Evolutionary conservation across 2,329 filamentous ascomycete genomes (phyloP).

Genomic region (Epichloe coenophiala): DNA sequence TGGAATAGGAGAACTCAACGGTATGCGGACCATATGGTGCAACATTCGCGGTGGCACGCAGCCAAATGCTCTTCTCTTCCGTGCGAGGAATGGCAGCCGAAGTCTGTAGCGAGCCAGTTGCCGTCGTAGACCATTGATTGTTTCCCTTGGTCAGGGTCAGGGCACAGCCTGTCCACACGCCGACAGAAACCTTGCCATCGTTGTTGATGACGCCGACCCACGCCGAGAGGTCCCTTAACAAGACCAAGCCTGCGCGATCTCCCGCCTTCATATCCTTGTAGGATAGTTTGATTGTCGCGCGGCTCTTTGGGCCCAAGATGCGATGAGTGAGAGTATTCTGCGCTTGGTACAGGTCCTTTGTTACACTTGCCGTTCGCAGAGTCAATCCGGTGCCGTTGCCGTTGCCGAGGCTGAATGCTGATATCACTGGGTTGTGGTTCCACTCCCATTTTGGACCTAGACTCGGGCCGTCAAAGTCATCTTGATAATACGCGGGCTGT

Average conservation of each 20-base stretch:
- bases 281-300: background rate
- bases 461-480: background rate
- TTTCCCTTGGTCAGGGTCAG: background rate
- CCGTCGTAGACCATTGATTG: background rate
- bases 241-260: background rate
- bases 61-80: background rate
- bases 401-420: background rate
- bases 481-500: background rate
- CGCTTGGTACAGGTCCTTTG: background rate
- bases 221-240: background rate
- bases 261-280: background rate
- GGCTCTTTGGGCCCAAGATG: background rate
- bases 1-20: background rate
- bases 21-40: background rate
- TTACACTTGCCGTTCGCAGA: background rate
- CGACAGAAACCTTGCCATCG: background rate
- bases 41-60: background rate
- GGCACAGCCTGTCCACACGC: background rate
- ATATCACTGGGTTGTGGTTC: background rate
- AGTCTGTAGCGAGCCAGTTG: background rate
- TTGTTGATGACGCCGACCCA: background rate
- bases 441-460: background rate
- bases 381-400: background rate
- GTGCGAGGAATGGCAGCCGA: background rate
- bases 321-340: background rate